Evolutionary conservation across 257 asterid species (phyloP).

Genomic region (Lycium barbarum): DNA sequence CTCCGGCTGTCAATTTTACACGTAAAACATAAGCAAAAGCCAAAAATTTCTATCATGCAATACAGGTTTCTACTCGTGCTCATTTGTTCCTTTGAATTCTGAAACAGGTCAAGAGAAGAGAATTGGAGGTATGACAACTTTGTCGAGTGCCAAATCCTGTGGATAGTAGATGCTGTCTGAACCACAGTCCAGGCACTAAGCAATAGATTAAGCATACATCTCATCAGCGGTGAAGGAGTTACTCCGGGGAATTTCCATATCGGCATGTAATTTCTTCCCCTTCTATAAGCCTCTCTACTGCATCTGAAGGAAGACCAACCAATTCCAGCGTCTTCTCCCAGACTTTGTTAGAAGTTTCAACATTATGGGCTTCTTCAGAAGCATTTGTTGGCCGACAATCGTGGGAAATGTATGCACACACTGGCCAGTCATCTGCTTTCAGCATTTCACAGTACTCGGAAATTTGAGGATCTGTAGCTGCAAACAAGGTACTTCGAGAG

Average conservation of each 20-base stretch:
- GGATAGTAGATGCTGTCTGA: background rate
- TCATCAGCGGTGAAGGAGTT: background rate
- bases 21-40: constrained; percentile 7
- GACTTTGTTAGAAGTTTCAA: constrained; percentile 67
- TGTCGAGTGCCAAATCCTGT: background rate
- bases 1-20: background rate
- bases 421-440: constrained; percentile 97
- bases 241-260: constrained; percentile 40
- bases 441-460: constrained; percentile 80
- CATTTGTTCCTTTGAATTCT: constrained; percentile 6
- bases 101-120: background rate
- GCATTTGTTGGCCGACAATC: constrained; percentile 96
- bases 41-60: background rate
- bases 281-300: constrained; percentile 80
- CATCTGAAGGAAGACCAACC: constrained; percentile 84
- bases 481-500: constrained; percentile 91
- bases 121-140: background rate
- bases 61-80: constrained; percentile 13
- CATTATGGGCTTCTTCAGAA: constrained; percentile 85
- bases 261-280: constrained; percentile 76
- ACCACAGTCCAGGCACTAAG: background rate
- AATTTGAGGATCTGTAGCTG: constrained; percentile 94
- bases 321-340: constrained; percentile 95
- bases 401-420: constrained; percentile 82
- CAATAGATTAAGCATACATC: background rate